These are phyloP conservation scores for Tulasnella sp. DNA, from an alignment of 768 basidiomycete species.

Conservation along the genomic window DNA sequence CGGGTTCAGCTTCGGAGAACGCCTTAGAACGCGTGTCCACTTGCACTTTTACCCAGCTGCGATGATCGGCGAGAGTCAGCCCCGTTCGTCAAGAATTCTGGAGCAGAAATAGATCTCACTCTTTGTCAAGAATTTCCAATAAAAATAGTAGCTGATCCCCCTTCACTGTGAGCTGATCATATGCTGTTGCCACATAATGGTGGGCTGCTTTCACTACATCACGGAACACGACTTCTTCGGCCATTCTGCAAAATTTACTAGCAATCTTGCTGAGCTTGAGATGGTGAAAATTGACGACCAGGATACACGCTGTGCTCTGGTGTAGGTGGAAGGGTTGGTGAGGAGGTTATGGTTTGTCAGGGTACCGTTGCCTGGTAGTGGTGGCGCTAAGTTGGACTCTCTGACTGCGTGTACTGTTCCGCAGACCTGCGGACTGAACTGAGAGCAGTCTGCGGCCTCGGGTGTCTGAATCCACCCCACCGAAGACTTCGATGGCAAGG, in stretches of 20 bases:
- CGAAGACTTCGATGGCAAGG: constrained; percentile 8
- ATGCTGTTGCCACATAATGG: constrained; percentile 80
- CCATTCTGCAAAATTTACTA: constrained; percentile 10
- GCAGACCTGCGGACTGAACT: neutral
- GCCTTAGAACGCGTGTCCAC: constrained; percentile 55
- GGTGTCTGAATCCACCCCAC: neutral
- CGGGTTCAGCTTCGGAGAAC: constrained; percentile 53
- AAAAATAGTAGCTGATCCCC: constrained; percentile 87
- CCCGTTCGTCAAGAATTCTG: neutral
- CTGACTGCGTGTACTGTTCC: neutral
- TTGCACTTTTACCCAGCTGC: constrained; percentile 95
- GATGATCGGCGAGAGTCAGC: neutral
- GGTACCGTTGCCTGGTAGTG: neutral
- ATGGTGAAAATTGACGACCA: neutral
- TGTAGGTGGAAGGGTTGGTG: neutral
- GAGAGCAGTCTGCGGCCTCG: neutral
- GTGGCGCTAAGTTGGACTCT: neutral
- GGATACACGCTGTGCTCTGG: neutral
- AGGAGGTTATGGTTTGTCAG: neutral
- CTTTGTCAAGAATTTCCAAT: constrained; percentile 82
- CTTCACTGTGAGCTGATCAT: constrained; percentile 84
- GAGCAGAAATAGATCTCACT: constrained; percentile 53
- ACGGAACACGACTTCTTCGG: constrained; percentile 13
- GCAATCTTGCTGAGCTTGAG: neutral
- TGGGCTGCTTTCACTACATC: constrained; percentile 90